Evolutionary conservation across 495 filamentous ascomycete genomes (phyloP).

Genomic region (Trichocladium antarcticum): DNA sequence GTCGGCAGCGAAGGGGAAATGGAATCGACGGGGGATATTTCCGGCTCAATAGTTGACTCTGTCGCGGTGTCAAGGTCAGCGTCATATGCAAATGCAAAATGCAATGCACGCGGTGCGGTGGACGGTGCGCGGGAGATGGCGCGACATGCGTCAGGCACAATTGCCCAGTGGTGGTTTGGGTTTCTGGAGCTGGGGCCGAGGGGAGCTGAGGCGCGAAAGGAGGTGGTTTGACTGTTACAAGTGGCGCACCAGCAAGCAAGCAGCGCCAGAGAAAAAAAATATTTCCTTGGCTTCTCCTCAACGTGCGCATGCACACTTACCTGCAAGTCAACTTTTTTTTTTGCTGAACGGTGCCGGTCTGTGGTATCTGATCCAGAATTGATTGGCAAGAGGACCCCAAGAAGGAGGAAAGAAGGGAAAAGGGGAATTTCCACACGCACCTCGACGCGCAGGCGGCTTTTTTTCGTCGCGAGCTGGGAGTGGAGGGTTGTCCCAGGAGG

Average conservation of each 20-base stretch:
- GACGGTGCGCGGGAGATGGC: slow-evolving; percentile 1
- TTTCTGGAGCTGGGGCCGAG: slow-evolving; percentile 3
- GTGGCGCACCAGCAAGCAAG: slow-evolving; percentile 16
- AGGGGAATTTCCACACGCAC: slow-evolving; percentile 17
- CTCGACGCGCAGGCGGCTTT: slow-evolving; percentile 17
- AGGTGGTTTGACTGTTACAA: slow-evolving; percentile 1
- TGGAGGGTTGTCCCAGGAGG: slow-evolving; percentile 25
- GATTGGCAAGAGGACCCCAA: slow-evolving; percentile 15
- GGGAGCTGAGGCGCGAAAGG: slow-evolving; percentile 9
- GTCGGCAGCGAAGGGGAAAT: slow-evolving; percentile 1
- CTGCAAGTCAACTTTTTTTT: slow-evolving; percentile 6
- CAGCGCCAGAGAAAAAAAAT: slow-evolving; percentile 15
- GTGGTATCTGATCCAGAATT: slow-evolving; percentile 13
- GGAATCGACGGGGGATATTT: slow-evolving; percentile 7
- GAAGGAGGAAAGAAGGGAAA: slow-evolving; percentile 11
- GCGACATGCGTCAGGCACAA: slow-evolving; percentile 14
- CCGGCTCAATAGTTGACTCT: slow-evolving; percentile 14
- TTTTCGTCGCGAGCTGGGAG: slow-evolving; percentile 22
- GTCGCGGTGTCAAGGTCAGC: slow-evolving; percentile 6
- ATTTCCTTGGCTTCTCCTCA: slow-evolving; percentile 10
- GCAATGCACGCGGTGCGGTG: neutral
- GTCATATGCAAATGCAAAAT: neutral
- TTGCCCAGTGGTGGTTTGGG: slow-evolving; percentile 5
- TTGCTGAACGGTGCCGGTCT: slow-evolving; percentile 6
- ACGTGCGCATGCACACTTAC: slow-evolving; percentile 15